Evolutionary conservation across 495 filamentous ascomycete species (phyloP).

Genomic region (Thozetella sp.): DNA sequence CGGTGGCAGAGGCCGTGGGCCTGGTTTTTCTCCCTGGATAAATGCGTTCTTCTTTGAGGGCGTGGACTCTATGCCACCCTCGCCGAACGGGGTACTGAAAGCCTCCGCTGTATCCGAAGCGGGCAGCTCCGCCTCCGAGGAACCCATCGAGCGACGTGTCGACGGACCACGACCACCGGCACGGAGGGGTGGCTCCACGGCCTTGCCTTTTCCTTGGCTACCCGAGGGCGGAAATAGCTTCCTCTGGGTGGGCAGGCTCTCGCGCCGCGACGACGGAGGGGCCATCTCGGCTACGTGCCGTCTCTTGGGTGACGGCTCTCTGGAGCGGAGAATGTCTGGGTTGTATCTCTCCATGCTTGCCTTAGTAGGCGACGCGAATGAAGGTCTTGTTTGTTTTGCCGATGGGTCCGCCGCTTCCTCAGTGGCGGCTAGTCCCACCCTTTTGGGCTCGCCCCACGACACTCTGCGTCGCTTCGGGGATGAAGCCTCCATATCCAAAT

Average conservation of each 20-base stretch:
- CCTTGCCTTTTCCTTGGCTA: too few relatives aligned
- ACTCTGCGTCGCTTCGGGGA: constrained; percentile 67
- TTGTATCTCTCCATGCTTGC: constrained; percentile 66
- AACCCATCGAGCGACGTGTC: neutral
- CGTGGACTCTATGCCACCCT: constrained; percentile 14
- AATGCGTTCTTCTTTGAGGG: constrained; percentile 5
- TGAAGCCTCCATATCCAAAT: constrained; percentile 55
- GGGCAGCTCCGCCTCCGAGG: neutral
- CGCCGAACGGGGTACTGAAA: neutral
- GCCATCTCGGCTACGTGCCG: constrained; percentile 23
- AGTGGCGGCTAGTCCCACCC: too few relatives aligned
- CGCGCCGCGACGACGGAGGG: constrained; percentile 18
- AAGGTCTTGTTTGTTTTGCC: constrained; percentile 37
- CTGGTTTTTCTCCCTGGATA: constrained; percentile 26
- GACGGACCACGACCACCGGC: neutral
- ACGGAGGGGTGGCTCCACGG: too few relatives aligned
- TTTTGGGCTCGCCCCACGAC: too few relatives aligned
- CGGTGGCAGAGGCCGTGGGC: constrained; percentile 37
- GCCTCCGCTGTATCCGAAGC: neutral
- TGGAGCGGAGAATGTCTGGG: constrained; percentile 57
- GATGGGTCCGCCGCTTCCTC: neutral
- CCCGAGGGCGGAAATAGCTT: neutral
- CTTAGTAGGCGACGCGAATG: constrained; percentile 68
- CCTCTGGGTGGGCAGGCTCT: neutral
- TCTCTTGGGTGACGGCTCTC: constrained; percentile 33